Evolutionary conservation across 176 grass and related monocot species (phyloP).

Genomic region (Otatea glauca): DNA sequence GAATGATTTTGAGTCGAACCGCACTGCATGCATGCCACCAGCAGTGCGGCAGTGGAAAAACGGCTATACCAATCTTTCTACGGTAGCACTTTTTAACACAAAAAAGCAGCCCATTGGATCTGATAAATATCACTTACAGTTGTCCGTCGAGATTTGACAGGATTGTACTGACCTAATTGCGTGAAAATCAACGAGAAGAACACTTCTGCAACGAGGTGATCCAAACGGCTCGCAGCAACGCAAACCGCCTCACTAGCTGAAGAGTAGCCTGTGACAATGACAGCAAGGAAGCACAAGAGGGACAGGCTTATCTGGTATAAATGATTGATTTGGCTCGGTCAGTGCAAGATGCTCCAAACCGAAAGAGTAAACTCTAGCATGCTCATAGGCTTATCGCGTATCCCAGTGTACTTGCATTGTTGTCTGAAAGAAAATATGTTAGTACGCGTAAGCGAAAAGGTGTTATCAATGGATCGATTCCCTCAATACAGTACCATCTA

Average conservation of each 20-base stretch:
- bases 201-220: neutral
- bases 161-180: neutral
- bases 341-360: neutral
- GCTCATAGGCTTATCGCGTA: neutral
- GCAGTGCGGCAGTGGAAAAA: constrained; percentile 17
- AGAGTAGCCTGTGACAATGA: neutral
- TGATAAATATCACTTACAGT: neutral
- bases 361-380: neutral
- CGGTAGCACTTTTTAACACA: constrained; percentile 4
- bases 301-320: constrained; percentile 1
- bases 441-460: neutral
- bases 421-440: neutral
- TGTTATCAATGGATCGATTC: neutral
- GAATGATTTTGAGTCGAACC: constrained; percentile 21
- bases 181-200: neutral
- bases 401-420: neutral
- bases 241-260: neutral
- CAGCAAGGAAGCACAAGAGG: neutral
- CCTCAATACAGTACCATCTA: neutral
- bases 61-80: neutral
- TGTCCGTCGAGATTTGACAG: neutral
- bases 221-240: neutral
- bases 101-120: neutral
- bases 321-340: neutral
- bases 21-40: constrained; percentile 22